These are phyloP conservation scores for Tagetes patula DNA, from an alignment of 129 eudicot species.

Conservation along the genomic window DNA sequence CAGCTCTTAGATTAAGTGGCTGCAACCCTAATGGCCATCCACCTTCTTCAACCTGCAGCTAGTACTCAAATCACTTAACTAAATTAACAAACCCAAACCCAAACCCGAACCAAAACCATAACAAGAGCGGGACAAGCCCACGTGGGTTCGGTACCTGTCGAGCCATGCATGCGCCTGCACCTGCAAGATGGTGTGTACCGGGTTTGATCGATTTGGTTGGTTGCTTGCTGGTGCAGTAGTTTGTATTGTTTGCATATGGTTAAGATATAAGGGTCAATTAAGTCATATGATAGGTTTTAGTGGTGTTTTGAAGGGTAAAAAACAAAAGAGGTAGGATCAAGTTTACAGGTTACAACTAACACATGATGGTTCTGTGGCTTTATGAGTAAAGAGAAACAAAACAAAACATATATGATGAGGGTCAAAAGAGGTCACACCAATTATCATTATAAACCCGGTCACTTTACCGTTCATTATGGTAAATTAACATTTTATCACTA, in stretches of 20 bases:
- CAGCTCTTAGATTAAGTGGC: constrained; percentile 57
- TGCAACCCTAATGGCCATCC: constrained; percentile 84
- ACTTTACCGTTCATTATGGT: constrained; percentile 12
- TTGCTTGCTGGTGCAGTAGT: constrained; percentile 15
- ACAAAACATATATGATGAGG: constrained; percentile 3
- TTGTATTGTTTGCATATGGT: constrained; percentile 22
- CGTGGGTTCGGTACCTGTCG: constrained; percentile 41
- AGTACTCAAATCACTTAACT: constrained; percentile 30
- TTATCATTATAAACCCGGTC: constrained; percentile 13
- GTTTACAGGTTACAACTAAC: not conserved
- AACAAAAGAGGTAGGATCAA: constrained; percentile 16
- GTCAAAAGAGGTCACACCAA: constrained; percentile 33
- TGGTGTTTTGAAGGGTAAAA: constrained; percentile 22
- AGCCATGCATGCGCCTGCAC: constrained; percentile 38
- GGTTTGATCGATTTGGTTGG: not conserved
- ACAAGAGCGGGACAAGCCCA: not conserved
- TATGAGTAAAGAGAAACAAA: constrained; percentile 26
- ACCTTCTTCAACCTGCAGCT: constrained; percentile 53
- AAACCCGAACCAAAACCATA: not conserved
- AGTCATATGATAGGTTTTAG: constrained; percentile 1
- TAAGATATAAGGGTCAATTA: constrained; percentile 31
- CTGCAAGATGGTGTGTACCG: constrained; percentile 9
- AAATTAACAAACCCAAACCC: constrained; percentile 7
- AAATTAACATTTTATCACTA: not conserved
- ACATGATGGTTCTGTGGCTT: constrained; percentile 32